Base-by-base conservation (phyloP, 78 protist genomes). In the Guillardia theta region DNA sequence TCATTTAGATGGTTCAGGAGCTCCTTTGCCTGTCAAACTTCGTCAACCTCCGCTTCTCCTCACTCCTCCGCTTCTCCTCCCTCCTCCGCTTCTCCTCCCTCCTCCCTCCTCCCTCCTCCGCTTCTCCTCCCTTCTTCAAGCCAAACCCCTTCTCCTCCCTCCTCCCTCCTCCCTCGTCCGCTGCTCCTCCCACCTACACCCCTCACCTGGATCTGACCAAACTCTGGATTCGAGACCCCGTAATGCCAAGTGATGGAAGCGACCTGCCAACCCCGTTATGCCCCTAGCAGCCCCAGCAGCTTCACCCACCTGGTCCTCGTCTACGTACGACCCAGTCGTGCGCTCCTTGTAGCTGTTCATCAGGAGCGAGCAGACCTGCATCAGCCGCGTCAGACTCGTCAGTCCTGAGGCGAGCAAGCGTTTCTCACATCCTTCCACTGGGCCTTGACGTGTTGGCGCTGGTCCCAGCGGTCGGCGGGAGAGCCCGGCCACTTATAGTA, bases 181-280 rank as follows among this genome's bases (percentile, higher is more conserved):
- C n/a, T 53, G 62, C 18, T 21, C 62, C 62, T 53, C 33, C 12
- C 24, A 77, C 41, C 22, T 36, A 12, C 70, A 48, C 88, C 80
- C 95, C 44, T 33, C 15, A 18, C 92, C 58, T 94, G 95, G 58
- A 21, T 47, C 37, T 21, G 80, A 27, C 88, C 95, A 41, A 94
- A 94, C 48, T 70, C 92, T 21, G 48, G 76, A 46, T 41, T 43
- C 27, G 78, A 88, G 37, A 64, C 64, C n/a, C 95, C 80, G 87
- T 80, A 94, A 46, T 94, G 93, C 93, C 83, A 94, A n/a, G 80
- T 48, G 58, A 94, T 45, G 54, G 95, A 94, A 1, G 92, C 83
- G 4, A 70, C 83, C 83, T 70, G 83, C 6, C 83, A 33, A 36
- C 10, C 83, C 83, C 70, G 27, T 50, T 10, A 9, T 30, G 27